These are phyloP conservation scores for Macadamia integrifolia DNA, from an alignment of 164 flowering plant species.

Conservation along the genomic window DNA sequence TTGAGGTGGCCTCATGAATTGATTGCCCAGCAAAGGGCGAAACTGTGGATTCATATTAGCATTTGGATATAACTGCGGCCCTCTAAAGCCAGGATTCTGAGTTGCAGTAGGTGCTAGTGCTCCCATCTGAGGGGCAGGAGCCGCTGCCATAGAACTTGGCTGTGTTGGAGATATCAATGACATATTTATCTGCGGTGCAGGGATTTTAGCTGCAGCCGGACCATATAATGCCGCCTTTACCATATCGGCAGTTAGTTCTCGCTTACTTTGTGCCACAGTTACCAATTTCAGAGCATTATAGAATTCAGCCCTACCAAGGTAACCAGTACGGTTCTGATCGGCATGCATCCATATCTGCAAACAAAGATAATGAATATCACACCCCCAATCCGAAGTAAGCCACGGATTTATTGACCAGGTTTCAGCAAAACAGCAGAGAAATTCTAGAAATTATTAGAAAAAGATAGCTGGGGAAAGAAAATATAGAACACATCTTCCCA, in stretches of 20 bases:
- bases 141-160: constrained; percentile 23
- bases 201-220: constrained; percentile 92
- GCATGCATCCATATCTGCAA: constrained; percentile 88
- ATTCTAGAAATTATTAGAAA: no score
- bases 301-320: constrained; percentile 81
- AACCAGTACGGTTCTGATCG: constrained; percentile 68
- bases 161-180: constrained; percentile 40
- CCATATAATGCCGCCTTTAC: constrained; percentile 86
- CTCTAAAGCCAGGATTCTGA: constrained; percentile 54
- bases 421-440: no score
- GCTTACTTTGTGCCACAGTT: constrained; percentile 91
- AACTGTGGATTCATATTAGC: constrained; percentile 34
- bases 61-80: constrained; percentile 37
- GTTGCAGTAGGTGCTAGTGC: constrained; percentile 29
- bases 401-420: no score
- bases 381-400: no score
- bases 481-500: no score
- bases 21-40: constrained; percentile 45
- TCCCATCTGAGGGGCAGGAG: constrained; percentile 39
- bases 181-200: constrained; percentile 83
- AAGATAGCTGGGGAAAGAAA: no score
- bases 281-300: constrained; percentile 90
- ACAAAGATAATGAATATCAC: neutral
- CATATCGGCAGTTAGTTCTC: constrained; percentile 84
- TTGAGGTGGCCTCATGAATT: constrained; percentile 48